Base-by-base conservation (phyloP, 352 stramenopile genomes). In the Phytophthora nicotianae region DNA sequence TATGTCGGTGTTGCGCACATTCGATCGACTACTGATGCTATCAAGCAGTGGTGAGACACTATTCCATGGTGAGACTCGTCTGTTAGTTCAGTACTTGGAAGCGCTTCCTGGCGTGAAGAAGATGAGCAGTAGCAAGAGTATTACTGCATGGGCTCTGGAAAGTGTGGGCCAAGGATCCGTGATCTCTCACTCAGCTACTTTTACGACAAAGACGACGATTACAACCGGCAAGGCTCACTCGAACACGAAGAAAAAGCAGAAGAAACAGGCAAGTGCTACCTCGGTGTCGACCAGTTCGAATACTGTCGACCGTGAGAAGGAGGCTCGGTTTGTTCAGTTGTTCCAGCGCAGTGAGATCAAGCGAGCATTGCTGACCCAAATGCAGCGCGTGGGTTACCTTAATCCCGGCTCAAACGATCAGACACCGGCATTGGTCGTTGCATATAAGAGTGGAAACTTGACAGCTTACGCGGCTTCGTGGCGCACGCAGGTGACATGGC, bases 291-390 rank as follows among this genome's bases (percentile, higher is more conserved):
- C 27, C n/a, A 37, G 19, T 17, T 52, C 50, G 1, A 38, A 62
- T 11, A 38, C 40, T 43, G 14, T 16, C n/a, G 35, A 48, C 21
- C 32, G 13, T 41, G 56, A 67, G 48, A 57, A 65, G 40, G 50
- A 72, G 53, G 40, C 32, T 2, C 50, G 45, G 5, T 72, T 65
- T 54, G 57, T 68, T 14, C 59, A 72, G 42, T 21, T 68, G 23
- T 72, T 72, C 62, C 52, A 59, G 21, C 51, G 45, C 47, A 75
- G 62, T 37, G 62, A 75, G 40, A 40, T 50, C 14, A 68, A 60
- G 51, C 50, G 42, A 5, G 49, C 14, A 8, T 47, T 70, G 42
- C 43, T 58, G 21, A 50, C 52, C 32, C 57, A 72, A 43, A 68
- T 69, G 47, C 61, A 65, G 52, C 57, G 43, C 37, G 62, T 58